Evolutionary conservation across 108 stramenopile species (phyloP).

Genomic region (Nitzschia sp.): DNA sequence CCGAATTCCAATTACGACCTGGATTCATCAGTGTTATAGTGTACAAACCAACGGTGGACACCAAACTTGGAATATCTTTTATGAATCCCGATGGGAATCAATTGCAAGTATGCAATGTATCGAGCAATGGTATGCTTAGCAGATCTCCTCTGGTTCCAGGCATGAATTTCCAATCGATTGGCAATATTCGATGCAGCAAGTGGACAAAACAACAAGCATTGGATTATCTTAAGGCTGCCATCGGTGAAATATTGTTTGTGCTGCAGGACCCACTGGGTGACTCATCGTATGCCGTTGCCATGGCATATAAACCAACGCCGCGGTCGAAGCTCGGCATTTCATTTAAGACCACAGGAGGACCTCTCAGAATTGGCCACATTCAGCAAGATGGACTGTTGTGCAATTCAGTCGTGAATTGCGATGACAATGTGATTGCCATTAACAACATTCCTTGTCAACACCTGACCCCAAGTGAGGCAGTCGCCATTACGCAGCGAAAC

Average conservation of each 20-base stretch:
- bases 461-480: conserved; percentile 1
- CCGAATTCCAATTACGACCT: neutral
- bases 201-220: neutral
- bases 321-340: neutral
- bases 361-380: neutral
- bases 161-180: neutral
- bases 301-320: neutral
- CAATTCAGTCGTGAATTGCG: conserved; percentile 1
- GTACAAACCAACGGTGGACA: neutral
- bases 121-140: neutral
- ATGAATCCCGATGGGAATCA: neutral
- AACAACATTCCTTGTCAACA: conserved; percentile 14
- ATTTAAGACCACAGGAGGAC: neutral
- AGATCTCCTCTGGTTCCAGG: neutral
- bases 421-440: conserved; percentile 5
- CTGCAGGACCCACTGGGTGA: neutral
- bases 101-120: neutral
- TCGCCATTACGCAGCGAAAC: conserved; percentile 2
- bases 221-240: neutral
- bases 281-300: neutral
- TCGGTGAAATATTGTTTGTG: neutral
- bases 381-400: neutral
- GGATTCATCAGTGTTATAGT: conserved; percentile 8
- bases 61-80: neutral
- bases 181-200: neutral